Percentiles rank a stretch among this genome's conserved stretches.
Evolutionary conservation across 106 monocot genomes (phyloP).

Genomic region (Triglochin maritima): DNA sequence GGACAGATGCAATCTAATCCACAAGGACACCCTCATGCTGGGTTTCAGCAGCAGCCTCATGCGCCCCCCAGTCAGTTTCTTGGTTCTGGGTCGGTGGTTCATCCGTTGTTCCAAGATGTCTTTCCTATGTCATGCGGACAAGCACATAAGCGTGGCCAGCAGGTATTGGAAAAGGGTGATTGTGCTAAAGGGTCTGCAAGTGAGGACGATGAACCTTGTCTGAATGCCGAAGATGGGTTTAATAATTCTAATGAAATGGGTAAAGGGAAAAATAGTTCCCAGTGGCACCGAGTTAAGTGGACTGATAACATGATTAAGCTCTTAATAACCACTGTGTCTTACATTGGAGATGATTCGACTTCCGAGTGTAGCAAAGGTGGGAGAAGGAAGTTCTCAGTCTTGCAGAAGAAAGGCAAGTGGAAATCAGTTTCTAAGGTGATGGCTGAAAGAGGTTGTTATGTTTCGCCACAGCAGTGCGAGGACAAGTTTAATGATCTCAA

Average conservation of each 20-base stretch:
- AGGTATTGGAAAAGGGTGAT: slow-evolving; percentile 7
- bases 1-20: slow-evolving; percentile 27
- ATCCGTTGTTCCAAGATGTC: slow-evolving; percentile 21
- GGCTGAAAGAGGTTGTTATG: slow-evolving; percentile 66
- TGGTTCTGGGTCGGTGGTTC: slow-evolving; percentile 10
- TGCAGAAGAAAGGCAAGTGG: slow-evolving; percentile 96
- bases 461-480: slow-evolving; percentile 91
- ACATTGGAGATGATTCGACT: slow-evolving; percentile 50
- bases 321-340: slow-evolving; percentile 72
- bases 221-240: slow-evolving; percentile 38
- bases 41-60: slow-evolving; percentile 14
- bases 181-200: slow-evolving; percentile 19
- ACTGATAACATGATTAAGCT: slow-evolving; percentile 70
- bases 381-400: slow-evolving; percentile 30
- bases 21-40: slow-evolving; percentile 7
- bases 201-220: slow-evolving; percentile 40
- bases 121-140: slow-evolving; percentile 16
- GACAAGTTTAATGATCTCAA: slow-evolving; percentile 98
- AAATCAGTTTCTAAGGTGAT: slow-evolving; percentile 70
- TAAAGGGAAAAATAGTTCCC: slow-evolving; percentile 41
- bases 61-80: slow-evolving; percentile 2
- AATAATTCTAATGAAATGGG: slow-evolving; percentile 19
- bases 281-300: slow-evolving; percentile 84
- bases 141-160: slow-evolving; percentile 3
- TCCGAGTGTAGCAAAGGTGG: slow-evolving; percentile 29